Evolutionary conservation across 805 yeast species (phyloP), one percentile per base, ranked within the genome.

Genomic region (Starmerella gropengiesseri): DNA sequence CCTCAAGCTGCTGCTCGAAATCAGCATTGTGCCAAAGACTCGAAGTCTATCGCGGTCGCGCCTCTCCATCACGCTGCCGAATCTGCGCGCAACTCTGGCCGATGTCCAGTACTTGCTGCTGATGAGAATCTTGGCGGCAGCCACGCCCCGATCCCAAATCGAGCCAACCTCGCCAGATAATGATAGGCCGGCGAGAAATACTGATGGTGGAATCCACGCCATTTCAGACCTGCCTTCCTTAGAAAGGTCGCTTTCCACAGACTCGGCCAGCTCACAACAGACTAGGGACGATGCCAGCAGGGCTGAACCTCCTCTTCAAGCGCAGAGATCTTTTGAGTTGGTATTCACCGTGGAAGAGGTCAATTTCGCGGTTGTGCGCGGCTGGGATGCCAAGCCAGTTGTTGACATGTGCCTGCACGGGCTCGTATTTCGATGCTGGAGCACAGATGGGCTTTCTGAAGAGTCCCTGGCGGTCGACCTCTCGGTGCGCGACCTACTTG

Each of bases 41-140:
- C 65, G 73, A 23, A 77, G 77, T 49, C 65, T 91, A 32, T 79
- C 97, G 0, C 73, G 73, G 50, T 66, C 85, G 48, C 77, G 73
- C 55, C 67, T 87, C 2, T 75, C 83, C 23, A 95, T 91, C 12
- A 75, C 76, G 45, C 71, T 91, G 12, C 94, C 95, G 0, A 64
- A 65, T 25, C 69, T 93, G 47, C 69, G 70, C 23, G 76, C 91
- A 4, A 71, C 81, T 23, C 59, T 91, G 55, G 83, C 83, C 52
- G 97, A 91, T 58, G 81, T 77, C 54, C 95, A 93, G 58, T 93
- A 93, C 63, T 82, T 85, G 59, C 75, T 85, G 1, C 66, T 91
- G 55, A 78, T 91, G 89, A 75, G 77, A 44, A 64, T 89, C 33
- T 64, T 89, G 26, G 81, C 80, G 38, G 71, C 67, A 8, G 74